Conservation (phyloP, 257 asterid genomes). For the Solanum appendiculatum region DNA sequence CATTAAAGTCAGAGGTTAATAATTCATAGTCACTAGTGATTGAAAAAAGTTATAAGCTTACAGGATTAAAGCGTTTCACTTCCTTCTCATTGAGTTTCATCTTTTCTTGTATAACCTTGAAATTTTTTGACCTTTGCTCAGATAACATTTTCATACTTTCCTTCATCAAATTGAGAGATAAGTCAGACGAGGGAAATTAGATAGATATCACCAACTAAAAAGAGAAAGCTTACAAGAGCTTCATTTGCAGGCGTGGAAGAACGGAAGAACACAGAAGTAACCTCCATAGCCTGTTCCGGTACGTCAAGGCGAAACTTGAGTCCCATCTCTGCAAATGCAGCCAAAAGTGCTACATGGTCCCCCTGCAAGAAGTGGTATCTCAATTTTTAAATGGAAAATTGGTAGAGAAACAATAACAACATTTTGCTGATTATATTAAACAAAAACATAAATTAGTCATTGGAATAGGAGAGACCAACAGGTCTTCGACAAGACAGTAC, state of each 20-base stretch:
- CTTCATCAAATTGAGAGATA: slow-evolving; percentile 32
- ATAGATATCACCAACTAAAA: neutral
- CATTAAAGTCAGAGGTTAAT: neutral
- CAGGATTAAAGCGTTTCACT: slow-evolving; percentile 92
- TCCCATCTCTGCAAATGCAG: slow-evolving; percentile 93
- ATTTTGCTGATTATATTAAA: neutral
- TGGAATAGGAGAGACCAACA: neutral
- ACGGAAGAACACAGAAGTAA: slow-evolving; percentile 75
- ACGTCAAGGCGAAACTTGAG: slow-evolving; percentile 85
- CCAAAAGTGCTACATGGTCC: slow-evolving; percentile 86
- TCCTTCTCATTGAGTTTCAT: slow-evolving; percentile 80
- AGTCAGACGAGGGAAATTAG: slow-evolving; percentile 9
- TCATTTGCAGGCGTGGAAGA: slow-evolving; percentile 78
- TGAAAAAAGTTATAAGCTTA: slow-evolving; percentile 27
- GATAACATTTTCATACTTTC: slow-evolving; percentile 63
- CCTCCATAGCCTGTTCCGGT: slow-evolving; percentile 95
- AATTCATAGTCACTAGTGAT: neutral
- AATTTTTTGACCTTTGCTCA: slow-evolving; percentile 66
- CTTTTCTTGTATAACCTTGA: slow-evolving; percentile 74
- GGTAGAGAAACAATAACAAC: neutral
- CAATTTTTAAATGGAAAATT: neutral
- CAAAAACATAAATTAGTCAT: neutral
- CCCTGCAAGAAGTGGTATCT: slow-evolving; percentile 51
- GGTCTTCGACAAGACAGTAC: neutral
- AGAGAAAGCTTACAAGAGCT: slow-evolving; percentile 57